Conservation (phyloP, 176 grass and related monocot genomes). For the Phoenix dactylifera region DNA sequence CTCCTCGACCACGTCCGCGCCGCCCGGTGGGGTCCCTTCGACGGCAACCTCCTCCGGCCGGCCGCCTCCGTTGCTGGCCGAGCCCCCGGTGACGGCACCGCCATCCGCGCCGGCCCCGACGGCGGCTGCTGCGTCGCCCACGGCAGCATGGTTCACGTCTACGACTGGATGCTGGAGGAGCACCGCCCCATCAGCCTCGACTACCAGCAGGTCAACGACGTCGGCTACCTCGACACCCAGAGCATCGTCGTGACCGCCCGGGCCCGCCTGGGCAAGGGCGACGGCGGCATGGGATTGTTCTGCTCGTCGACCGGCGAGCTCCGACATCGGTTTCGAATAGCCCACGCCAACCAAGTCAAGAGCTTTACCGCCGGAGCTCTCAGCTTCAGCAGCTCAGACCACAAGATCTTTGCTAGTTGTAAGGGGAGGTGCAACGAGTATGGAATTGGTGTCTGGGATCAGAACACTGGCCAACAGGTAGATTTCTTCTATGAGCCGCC, state of each 20-base stretch:
- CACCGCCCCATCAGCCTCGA: conserved; percentile 60
- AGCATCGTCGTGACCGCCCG: conserved; percentile 63
- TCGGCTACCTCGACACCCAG: conserved; percentile 56
- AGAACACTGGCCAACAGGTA: conserved; percentile 54
- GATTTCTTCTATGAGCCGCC: conserved; percentile 89
- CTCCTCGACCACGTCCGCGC: conserved; percentile 70
- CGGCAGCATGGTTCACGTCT: conserved; percentile 71
- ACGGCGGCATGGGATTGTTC: conserved; percentile 81
- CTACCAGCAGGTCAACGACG: conserved; percentile 82
- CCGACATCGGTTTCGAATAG: conserved; percentile 58
- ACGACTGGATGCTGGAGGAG: conserved; percentile 95
- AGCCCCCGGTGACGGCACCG: conserved; percentile 79
- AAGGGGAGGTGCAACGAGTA: conserved; percentile 92
- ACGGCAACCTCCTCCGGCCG: conserved; percentile 55
- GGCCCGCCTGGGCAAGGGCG: conserved; percentile 49
- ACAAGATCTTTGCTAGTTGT: conserved; percentile 70
- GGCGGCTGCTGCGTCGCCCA: conserved; percentile 94
- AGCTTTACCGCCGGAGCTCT: conserved; percentile 84
- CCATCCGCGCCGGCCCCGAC: conserved; percentile 72
- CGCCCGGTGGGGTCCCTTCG: conserved; percentile 68
- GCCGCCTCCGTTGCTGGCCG: conserved; percentile 43
- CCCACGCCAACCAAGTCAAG: conserved; percentile 41
- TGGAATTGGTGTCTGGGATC: conserved; percentile 81
- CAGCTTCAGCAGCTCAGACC: conserved; percentile 28
- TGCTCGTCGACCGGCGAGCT: conserved; percentile 54